Conservation (phyloP, 306 rosid species). For the Quercus agrifolia region DNA sequence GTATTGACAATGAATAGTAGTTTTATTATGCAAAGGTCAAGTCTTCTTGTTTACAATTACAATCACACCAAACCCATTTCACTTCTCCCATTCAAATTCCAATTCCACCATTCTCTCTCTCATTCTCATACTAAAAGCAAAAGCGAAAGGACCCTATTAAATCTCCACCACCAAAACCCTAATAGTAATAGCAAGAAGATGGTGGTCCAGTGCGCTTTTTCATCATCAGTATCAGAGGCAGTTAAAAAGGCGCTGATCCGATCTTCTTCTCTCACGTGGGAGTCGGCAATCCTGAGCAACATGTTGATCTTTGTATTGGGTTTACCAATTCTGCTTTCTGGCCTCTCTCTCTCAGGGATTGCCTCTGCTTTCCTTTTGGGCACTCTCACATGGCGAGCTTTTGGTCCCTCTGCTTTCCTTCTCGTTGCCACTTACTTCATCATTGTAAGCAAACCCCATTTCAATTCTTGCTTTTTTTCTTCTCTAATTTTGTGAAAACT, state of each 20-base stretch:
- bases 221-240: slow-evolving; percentile 39
- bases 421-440: slow-evolving; percentile 86
- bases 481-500: too few species aligned
- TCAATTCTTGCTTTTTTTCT: background rate
- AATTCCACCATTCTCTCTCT: slow-evolving; percentile 17
- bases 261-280: slow-evolving; percentile 85
- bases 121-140: background rate
- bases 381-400: slow-evolving; percentile 97
- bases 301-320: slow-evolving; percentile 63
- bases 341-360: slow-evolving; percentile 78
- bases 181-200: slow-evolving; percentile 17
- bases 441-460: slow-evolving; percentile 33
- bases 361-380: slow-evolving; percentile 88
- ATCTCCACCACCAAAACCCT: slow-evolving; percentile 10
- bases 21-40: background rate
- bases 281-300: slow-evolving; percentile 66
- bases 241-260: slow-evolving; percentile 42
- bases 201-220: slow-evolving; percentile 17
- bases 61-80: slow-evolving; percentile 21
- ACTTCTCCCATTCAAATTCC: slow-evolving; percentile 17
- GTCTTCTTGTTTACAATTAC: slow-evolving; percentile 1
- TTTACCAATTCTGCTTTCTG: slow-evolving; percentile 69
- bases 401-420: slow-evolving; percentile 80
- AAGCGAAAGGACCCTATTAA: slow-evolving; percentile 7
- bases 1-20: too few species aligned